Evolutionary conservation across 1,284 basidiomycete species (phyloP).

Genomic region (Ustilago trichophora): DNA sequence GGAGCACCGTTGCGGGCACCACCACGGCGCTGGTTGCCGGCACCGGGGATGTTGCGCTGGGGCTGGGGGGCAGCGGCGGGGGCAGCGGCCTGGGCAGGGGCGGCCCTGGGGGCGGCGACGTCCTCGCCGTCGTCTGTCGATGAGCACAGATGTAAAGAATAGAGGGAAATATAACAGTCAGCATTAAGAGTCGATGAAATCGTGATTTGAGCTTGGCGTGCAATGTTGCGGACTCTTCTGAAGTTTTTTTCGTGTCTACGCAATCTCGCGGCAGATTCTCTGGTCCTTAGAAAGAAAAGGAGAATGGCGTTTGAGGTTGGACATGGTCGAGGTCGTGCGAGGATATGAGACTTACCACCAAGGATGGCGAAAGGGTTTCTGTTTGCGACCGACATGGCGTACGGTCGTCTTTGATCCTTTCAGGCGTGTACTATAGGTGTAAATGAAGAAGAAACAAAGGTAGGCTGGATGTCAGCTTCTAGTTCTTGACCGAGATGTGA

Average conservation of each 20-base stretch:
- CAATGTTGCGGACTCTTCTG: no score
- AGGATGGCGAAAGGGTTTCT: constrained; percentile 66
- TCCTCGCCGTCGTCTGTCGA: constrained; percentile 55
- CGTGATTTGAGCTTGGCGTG: no score
- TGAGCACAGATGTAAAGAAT: not conserved
- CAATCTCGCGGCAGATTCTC: no score
- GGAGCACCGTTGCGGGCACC: constrained; percentile 47
- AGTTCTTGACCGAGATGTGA: not conserved
- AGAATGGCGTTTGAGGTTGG: no score
- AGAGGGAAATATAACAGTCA: not conserved
- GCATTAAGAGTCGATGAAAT: not conserved
- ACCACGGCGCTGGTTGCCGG: constrained; percentile 50
- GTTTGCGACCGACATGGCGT: constrained; percentile 66
- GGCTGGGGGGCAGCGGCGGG: constrained; percentile 48
- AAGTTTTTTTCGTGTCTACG: no score
- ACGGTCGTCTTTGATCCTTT: constrained; percentile 54
- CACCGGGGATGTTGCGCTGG: constrained; percentile 58
- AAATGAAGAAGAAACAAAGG: not conserved
- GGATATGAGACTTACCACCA: constrained; percentile 51
- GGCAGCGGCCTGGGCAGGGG: constrained; percentile 58
- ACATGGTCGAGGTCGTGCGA: no score
- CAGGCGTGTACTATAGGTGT: constrained; percentile 29
- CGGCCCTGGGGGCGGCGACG: constrained; percentile 45
- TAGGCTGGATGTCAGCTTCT: constrained; percentile 8
- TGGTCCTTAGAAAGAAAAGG: no score